Conservation (phyloP, 805 yeast species). For the Candida namnaoensis region DNA sequence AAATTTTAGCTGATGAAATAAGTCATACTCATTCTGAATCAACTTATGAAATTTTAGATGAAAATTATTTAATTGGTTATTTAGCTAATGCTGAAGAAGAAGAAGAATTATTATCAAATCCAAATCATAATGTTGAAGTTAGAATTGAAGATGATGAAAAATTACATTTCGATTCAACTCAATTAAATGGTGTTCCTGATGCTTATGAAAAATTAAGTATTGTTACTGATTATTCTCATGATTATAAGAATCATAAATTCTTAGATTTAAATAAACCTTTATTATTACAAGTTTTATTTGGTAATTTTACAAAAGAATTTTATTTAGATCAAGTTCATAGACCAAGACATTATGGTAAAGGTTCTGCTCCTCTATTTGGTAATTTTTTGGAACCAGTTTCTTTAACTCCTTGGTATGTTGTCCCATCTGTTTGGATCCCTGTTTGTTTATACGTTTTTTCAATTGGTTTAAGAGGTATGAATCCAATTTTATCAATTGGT, state of each 20-base stretch:
- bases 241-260: slow-evolving; percentile 72
- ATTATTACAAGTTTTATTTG: slow-evolving; percentile 67
- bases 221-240: slow-evolving; percentile 70
- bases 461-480: slow-evolving; percentile 45
- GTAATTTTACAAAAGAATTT: slow-evolving; percentile 77
- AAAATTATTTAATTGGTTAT: slow-evolving; percentile 71
- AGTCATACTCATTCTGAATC: slow-evolving; percentile 77
- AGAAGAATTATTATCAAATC: slow-evolving; percentile 54
- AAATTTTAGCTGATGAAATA: slow-evolving; percentile 62
- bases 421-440: slow-evolving; percentile 85
- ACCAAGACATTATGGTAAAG: slow-evolving; percentile 96
- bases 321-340: slow-evolving; percentile 95
- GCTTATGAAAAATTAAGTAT: slow-evolving; percentile 58
- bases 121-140: slow-evolving; percentile 51
- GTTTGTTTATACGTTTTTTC: slow-evolving; percentile 56
- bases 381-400: slow-evolving; percentile 89
- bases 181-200: slow-evolving; percentile 58
- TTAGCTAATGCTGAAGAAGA: slow-evolving; percentile 79
- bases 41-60: slow-evolving; percentile 82
- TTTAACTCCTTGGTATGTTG: slow-evolving; percentile 90
- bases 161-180: slow-evolving; percentile 39
- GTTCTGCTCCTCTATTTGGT: slow-evolving; percentile 94
- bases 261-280: slow-evolving; percentile 80
- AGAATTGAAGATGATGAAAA: slow-evolving; percentile 28
- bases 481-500: slow-evolving; percentile 34